phyloP scores from a whole-genome alignment of 225 moss, liverwort and hornwort species.

The Thuidium tamariscinum region DNA sequence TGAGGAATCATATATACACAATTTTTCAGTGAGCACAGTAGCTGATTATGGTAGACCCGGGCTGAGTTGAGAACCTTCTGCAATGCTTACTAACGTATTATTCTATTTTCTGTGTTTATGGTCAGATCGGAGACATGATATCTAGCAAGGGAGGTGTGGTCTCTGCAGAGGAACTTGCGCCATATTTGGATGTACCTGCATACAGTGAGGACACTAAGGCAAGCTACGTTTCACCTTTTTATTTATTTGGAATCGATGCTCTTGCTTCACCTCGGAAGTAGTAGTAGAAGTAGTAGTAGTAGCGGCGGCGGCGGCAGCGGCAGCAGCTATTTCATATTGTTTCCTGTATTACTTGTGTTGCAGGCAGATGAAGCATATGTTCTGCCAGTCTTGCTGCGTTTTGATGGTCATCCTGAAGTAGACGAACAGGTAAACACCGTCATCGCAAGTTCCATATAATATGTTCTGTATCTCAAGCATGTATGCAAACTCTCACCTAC shows the following conservation, averaged over 20 bases:
- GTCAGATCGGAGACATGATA: slow-evolving; percentile 69
- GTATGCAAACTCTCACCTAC: neutral
- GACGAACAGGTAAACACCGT: slow-evolving; percentile 33
- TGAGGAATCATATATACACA: neutral
- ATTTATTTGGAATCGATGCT: neutral
- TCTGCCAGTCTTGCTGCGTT: slow-evolving; percentile 64
- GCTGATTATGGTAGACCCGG: neutral
- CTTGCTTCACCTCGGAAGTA: neutral
- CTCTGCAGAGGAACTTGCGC: slow-evolving; percentile 75
- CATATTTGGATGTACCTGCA: slow-evolving; percentile 69
- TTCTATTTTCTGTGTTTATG: neutral
- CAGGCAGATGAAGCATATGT: slow-evolving; percentile 63
- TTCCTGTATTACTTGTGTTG: neutral
- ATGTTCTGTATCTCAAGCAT: neutral
- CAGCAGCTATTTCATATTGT: neutral
- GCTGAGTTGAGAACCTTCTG: neutral
- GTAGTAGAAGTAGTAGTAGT: neutral
- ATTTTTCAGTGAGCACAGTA: neutral
- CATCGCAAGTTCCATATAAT: neutral
- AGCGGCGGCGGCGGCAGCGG: too few relatives aligned
- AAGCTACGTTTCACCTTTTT: neutral
- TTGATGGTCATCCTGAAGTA: slow-evolving; percentile 83
- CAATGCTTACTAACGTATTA: neutral
- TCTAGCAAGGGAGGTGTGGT: slow-evolving; percentile 82
- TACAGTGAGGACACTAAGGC: slow-evolving; percentile 49